Percentiles rank a stretch among this genome's conserved stretches.
These are phyloP conservation scores for Oemleria cerasiformis DNA, from an alignment of 306 rosid species.

Conservation along the genomic window DNA sequence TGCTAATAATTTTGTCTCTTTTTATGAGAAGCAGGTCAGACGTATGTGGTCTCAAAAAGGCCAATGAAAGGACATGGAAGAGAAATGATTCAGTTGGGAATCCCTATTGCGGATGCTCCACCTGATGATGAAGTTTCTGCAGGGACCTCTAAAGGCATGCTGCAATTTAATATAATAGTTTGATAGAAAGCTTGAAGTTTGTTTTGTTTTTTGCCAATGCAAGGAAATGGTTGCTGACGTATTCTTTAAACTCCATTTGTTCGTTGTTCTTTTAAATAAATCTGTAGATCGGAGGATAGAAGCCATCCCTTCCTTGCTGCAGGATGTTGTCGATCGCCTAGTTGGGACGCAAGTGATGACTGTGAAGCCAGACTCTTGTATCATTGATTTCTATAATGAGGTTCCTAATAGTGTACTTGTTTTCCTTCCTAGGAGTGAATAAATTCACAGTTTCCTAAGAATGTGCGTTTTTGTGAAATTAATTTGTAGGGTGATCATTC, in stretches of 20 bases:
- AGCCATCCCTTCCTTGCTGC: constrained; percentile 72
- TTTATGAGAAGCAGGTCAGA: constrained; percentile 50
- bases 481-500: constrained; percentile 86
- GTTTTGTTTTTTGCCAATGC: not conserved
- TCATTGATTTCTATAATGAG: constrained; percentile 87
- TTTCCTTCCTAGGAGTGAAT: constrained; percentile 10
- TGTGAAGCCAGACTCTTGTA: constrained; percentile 88
- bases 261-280: constrained; percentile 24
- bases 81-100: constrained; percentile 77
- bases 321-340: constrained; percentile 70
- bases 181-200: constrained; percentile 13
- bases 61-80: constrained; percentile 85
- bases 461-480: constrained; percentile 27
- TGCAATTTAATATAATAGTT: constrained; percentile 14
- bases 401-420: constrained; percentile 28
- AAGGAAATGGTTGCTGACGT: not conserved
- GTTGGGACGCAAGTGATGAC: constrained; percentile 50
- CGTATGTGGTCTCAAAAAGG: constrained; percentile 59
- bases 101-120: constrained; percentile 65
- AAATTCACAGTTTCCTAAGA: constrained; percentile 18
- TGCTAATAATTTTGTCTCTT: not conserved
- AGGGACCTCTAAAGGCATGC: constrained; percentile 65
- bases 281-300: constrained; percentile 72
- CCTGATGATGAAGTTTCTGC: constrained; percentile 51
- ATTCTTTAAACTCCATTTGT: not conserved